A percentile compares a stretch with the other conserved stretches of the same genome.
phyloP scores from a whole-genome alignment of 805 yeast species.

The Starmerella scarabaei region DNA sequence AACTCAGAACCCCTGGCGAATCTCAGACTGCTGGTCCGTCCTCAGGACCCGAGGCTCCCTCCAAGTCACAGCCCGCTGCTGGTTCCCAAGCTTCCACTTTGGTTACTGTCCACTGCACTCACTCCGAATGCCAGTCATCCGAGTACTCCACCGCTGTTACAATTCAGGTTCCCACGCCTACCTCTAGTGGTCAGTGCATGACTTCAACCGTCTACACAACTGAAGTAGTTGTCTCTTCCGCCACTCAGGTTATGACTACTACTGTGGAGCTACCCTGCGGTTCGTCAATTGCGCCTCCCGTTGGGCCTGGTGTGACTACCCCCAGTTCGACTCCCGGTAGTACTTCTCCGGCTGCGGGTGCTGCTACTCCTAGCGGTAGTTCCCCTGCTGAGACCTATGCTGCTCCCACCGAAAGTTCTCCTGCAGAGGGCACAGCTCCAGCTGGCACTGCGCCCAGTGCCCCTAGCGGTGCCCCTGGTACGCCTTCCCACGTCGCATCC shows the following conservation, averaged over 20 bases:
- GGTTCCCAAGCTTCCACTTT: neutral
- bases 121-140: constrained; percentile 1
- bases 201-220: constrained; percentile 1
- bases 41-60: too few species aligned
- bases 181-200: constrained; percentile 7
- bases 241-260: constrained; percentile 4
- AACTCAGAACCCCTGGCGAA: too few species aligned
- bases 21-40: too few species aligned
- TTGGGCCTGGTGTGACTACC: too few species aligned
- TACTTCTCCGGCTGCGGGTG: too few species aligned
- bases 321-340: too few species aligned
- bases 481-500: neutral
- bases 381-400: neutral
- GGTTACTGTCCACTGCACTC: constrained; percentile 10
- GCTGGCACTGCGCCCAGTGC: neutral
- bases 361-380: neutral
- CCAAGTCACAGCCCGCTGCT: too few species aligned
- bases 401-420: too few species aligned
- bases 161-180: constrained; percentile 4
- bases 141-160: constrained; percentile 4
- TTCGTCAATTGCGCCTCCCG: neutral
- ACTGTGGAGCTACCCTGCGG: constrained; percentile 7
- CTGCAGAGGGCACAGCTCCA: too few species aligned
- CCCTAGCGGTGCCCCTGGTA: neutral
- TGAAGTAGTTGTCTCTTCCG: constrained; percentile 2